Evolutionary conservation across 2,329 filamentous ascomycete species (phyloP).

Genomic region (Phoma sp.): DNA sequence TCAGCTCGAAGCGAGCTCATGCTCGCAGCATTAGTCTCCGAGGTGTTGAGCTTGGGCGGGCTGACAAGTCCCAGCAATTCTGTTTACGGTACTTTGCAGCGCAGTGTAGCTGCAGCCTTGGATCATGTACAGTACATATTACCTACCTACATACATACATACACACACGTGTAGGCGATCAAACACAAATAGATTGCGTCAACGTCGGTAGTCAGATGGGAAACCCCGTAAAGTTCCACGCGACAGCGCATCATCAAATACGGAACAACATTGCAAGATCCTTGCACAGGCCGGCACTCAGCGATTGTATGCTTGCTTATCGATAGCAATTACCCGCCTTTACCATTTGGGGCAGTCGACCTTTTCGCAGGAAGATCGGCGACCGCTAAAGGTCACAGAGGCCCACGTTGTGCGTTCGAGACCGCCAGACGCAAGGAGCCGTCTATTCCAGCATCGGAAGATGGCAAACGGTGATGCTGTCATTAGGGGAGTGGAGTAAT

Average conservation of each 20-base stretch:
- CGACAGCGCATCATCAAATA: background rate
- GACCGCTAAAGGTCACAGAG: conserved; percentile 26
- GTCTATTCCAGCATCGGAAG: conserved; percentile 13
- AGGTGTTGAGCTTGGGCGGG: background rate
- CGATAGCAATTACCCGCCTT: conserved; percentile 12
- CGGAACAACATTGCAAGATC: too few species aligned
- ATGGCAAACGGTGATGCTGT: background rate
- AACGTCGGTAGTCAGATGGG: background rate
- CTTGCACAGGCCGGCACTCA: background rate
- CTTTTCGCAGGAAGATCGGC: conserved; percentile 21
- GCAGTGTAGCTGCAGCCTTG: conserved; percentile 7
- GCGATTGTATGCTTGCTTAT: conserved; percentile 10
- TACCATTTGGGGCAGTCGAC: background rate
- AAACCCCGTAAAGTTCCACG: background rate
- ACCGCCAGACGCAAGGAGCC: conserved; percentile 22
- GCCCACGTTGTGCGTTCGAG: conserved; percentile 35
- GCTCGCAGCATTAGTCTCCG: conserved; percentile 28
- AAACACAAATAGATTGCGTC: conserved; percentile 3
- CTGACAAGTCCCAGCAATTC: conserved; percentile 7
- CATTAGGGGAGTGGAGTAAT: background rate
- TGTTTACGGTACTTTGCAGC: conserved; percentile 8
- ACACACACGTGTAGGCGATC: background rate
- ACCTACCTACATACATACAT: background rate
- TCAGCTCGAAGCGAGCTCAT: conserved; percentile 21
- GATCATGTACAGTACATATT: conserved; percentile 2